These are phyloP conservation scores for Botrytis medusae DNA, from an alignment of 2,329 filamentous ascomycete genomes.

Conservation along the genomic window DNA sequence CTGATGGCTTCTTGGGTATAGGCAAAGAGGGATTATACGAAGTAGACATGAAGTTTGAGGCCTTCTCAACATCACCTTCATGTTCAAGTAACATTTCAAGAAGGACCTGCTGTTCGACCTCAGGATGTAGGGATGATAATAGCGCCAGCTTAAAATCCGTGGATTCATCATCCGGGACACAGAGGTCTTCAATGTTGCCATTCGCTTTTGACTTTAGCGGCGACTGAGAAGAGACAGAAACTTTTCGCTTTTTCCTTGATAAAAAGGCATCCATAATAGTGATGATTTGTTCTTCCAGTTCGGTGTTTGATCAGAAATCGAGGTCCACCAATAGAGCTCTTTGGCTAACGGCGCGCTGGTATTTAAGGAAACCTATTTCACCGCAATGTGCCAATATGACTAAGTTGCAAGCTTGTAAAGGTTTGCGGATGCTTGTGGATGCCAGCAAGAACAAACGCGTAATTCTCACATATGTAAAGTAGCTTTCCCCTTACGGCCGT, in stretches of 20 bases:
- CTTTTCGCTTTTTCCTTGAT: slow-evolving; percentile 53
- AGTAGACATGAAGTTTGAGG: slow-evolving; percentile 56
- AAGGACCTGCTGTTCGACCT: slow-evolving; percentile 62
- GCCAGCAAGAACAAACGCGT: neutral
- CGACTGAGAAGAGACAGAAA: slow-evolving; percentile 29
- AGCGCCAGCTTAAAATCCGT: slow-evolving; percentile 90
- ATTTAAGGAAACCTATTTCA: neutral
- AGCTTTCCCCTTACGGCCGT: neutral
- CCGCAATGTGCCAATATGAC: neutral
- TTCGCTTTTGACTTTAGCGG: neutral
- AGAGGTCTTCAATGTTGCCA: slow-evolving; percentile 33
- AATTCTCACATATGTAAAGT: neutral
- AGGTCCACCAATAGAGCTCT: neutral
- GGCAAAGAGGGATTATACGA: slow-evolving; percentile 20
- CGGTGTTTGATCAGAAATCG: neutral
- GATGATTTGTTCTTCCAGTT: too few species aligned
- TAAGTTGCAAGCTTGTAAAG: neutral
- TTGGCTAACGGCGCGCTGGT: neutral
- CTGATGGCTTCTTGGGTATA: slow-evolving; percentile 36
- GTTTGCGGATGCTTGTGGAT: neutral
- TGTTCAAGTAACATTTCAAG: slow-evolving; percentile 77
- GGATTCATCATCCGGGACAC: slow-evolving; percentile 58
- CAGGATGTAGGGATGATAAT: slow-evolving; percentile 72
- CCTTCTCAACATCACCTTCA: slow-evolving; percentile 71
- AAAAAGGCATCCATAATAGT: slow-evolving; percentile 59